Conservation (phyloP, 2,329 filamentous ascomycete species). For the Aplosporella prunicola region DNA sequence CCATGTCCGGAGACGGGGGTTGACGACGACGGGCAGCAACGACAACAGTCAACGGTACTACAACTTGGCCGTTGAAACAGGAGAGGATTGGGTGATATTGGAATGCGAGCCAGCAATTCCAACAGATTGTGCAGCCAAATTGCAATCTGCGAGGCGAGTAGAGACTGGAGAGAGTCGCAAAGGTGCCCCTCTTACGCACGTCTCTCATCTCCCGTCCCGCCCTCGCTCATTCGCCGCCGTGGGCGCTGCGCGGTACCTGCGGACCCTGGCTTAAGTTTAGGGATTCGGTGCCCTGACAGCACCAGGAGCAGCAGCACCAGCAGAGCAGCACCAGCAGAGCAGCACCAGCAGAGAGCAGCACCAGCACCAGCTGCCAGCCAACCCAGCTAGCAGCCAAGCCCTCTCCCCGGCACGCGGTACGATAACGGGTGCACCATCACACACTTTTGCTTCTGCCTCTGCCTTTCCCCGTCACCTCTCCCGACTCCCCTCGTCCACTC, state of each 20-base stretch:
- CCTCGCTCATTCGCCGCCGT: conserved; percentile 2
- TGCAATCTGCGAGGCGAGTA: conserved; percentile 9
- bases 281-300: conserved; percentile 7
- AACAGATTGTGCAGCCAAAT: conserved; percentile 9
- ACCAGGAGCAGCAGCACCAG: conserved; percentile 5
- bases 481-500: not conserved
- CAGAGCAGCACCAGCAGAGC: conserved; percentile 2
- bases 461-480: not conserved
- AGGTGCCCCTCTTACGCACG: too few species aligned
- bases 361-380: too few species aligned
- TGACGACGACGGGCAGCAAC: too few species aligned
- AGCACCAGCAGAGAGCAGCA: too few species aligned
- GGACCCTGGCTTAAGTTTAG: conserved; percentile 7
- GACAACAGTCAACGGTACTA: too few species aligned
- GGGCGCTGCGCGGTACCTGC: conserved; percentile 5
- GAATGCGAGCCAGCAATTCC: too few species aligned
- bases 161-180: too few species aligned
- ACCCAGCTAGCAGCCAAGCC: too few species aligned
- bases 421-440: conserved; percentile 11
- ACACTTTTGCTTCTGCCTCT: conserved; percentile 3
- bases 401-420: too few species aligned
- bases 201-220: conserved; percentile 8
- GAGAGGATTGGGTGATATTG: too few species aligned
- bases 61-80: too few species aligned
- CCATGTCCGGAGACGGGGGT: too few species aligned